phyloP scores from a whole-genome alignment of 2,329 filamentous ascomycete genomes.

The Fusarium sp. region DNA sequence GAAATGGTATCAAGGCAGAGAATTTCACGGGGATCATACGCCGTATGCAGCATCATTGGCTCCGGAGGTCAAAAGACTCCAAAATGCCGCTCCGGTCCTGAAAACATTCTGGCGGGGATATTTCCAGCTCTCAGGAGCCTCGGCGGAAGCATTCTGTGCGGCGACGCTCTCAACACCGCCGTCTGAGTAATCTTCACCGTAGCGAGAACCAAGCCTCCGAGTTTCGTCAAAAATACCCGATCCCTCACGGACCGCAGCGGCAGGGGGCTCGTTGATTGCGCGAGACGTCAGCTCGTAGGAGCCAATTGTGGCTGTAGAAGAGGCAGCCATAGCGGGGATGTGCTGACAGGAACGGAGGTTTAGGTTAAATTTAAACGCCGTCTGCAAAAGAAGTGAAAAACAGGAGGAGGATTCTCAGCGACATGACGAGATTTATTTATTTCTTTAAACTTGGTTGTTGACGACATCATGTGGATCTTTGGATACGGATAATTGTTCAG shows the following conservation, averaged over 20 bases:
- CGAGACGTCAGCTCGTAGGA: constrained; percentile 31
- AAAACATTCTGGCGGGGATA: constrained; percentile 52
- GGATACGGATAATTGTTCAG: not conserved
- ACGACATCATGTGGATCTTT: constrained; percentile 4
- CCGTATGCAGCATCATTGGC: constrained; percentile 69
- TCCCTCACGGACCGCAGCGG: not conserved
- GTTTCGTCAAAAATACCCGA: not conserved
- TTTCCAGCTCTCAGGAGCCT: constrained; percentile 34
- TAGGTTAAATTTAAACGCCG: constrained; percentile 1
- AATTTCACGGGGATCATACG: constrained; percentile 51
- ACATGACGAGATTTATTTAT: not conserved
- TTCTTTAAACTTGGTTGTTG: not conserved
- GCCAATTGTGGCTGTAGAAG: constrained; percentile 33
- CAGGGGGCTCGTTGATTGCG: constrained; percentile 5
- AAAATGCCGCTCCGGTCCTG: constrained; percentile 64
- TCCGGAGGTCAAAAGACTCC: constrained; percentile 67
- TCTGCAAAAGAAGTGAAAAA: not conserved
- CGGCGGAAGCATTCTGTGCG: not conserved
- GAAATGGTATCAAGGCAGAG: not conserved
- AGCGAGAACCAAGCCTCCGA: not conserved
- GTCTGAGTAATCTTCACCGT: not conserved
- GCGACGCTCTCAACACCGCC: constrained; percentile 13
- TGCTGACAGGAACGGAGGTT: constrained; percentile 24
- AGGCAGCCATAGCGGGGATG: constrained; percentile 17
- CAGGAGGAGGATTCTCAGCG: not conserved